Evolutionary conservation across 2,329 filamentous ascomycete species (phyloP), one percentile per base, ranked within the genome.

Genomic region (Aaosphaeria arxii): DNA sequence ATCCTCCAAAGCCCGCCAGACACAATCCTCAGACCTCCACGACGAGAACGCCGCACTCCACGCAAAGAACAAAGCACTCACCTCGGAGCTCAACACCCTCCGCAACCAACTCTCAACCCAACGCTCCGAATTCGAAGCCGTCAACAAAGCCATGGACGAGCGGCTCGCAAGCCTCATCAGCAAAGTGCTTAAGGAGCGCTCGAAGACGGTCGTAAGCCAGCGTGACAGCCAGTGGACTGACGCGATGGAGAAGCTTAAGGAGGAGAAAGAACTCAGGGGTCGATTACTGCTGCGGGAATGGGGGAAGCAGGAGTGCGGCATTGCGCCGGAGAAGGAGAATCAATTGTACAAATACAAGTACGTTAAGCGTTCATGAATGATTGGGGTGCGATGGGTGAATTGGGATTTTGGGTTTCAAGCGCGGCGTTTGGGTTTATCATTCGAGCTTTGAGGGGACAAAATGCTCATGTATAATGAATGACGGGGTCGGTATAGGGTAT

Each of bases 201-300:
- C 66, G 6, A 62, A 58, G 45, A 58, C 49, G 0, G 60, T 64
- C 1, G 60, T 70, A 1, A 57, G 58, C 2, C 62, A 62, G 44
- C 49, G 67, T 7, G 67, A 70, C 44, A 63, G 58, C 6, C 64
- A 69, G 53, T 70, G 67, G 67, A 57, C 52, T 11, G 61, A 64
- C 42, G 61, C 49, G 39, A 51, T 65, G 11, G 48, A 50, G 29
- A 49, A 53, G n/a, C 33, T 58, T 9, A 50, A 56, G 29, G 49
- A 35, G 1, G 67, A 70, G 47, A 59, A 56, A 45, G 62, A 67
- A 42, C 40, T 68, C 17, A 43, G 68, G 49, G 63, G 64, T 0
- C 63, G 59, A 43, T 63, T 66, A 29, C 35, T 69, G 36, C 55
- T 70, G 58, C 52, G 65, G 51, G 63, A 70, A 46, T 70, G 67